A percentile compares a stretch with the other conserved stretches of the same genome.
These are phyloP conservation scores for Neopestalotiopsis sp. DNA, from an alignment of 2,329 filamentous ascomycete genomes.

Conservation along the genomic window DNA sequence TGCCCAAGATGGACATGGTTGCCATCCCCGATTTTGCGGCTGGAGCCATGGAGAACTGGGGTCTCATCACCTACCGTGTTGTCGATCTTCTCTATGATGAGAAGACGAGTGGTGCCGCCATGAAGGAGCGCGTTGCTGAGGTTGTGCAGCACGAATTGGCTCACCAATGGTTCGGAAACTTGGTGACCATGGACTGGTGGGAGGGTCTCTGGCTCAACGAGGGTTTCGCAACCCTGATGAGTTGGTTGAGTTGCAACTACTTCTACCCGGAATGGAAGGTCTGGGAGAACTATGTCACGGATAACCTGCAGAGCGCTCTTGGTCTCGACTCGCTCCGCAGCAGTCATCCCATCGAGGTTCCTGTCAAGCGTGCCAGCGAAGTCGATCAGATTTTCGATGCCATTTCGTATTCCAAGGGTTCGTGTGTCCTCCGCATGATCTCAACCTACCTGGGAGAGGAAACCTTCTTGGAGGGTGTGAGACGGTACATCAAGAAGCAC, in stretches of 20 bases:
- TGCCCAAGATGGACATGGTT: slow-evolving; percentile 96
- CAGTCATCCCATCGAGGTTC: slow-evolving; percentile 95
- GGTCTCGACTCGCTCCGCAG: slow-evolving; percentile 89
- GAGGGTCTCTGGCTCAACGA: slow-evolving; percentile 97
- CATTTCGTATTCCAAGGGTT: slow-evolving; percentile 97
- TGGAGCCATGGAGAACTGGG: slow-evolving; percentile 99
- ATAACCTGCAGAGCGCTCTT: slow-evolving; percentile 87
- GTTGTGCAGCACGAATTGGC: slow-evolving; percentile 96
- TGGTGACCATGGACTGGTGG: slow-evolving; percentile 99
- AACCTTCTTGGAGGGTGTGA: slow-evolving; percentile 88
- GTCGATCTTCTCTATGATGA: slow-evolving; percentile 91
- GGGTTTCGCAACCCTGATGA: slow-evolving; percentile 91
- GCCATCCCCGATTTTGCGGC: slow-evolving; percentile 95
- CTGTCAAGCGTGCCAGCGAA: slow-evolving; percentile 92
- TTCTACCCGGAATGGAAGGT: slow-evolving; percentile 99
- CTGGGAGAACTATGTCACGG: slow-evolving; percentile 93
- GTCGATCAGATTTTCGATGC: slow-evolving; percentile 99
- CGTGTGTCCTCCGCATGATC: slow-evolving; percentile 95
- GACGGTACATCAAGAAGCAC: slow-evolving; percentile 91
- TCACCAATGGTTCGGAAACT: slow-evolving; percentile 97
- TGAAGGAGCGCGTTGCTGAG: slow-evolving; percentile 91
- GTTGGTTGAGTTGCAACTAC: slow-evolving; percentile 78
- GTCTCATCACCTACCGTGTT: slow-evolving; percentile 90
- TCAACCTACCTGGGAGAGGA: slow-evolving; percentile 95
- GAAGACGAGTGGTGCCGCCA: slow-evolving; percentile 85